phyloP scores from a whole-genome alignment of 306 rosid genomes.

The Cucurbita argyrosperma region DNA sequence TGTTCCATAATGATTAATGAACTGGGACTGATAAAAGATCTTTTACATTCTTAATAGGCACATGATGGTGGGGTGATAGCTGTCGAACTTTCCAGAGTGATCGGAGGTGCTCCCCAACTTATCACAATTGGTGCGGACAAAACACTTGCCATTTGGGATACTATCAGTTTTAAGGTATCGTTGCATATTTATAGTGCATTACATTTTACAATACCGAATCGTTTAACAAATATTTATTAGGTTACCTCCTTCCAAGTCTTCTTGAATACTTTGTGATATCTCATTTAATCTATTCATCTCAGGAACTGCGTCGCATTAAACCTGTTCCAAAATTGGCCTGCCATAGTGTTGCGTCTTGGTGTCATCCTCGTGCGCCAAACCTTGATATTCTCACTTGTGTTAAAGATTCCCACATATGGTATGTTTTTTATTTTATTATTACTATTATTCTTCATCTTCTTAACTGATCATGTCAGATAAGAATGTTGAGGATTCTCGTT shows the following conservation, averaged over 20 bases:
- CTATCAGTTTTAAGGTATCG: constrained; percentile 74
- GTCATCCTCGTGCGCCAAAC: constrained; percentile 98
- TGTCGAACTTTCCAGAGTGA: constrained; percentile 91
- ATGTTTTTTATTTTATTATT: constrained; percentile 5
- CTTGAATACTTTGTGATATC: not conserved
- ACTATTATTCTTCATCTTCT: not conserved
- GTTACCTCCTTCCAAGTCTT: not conserved
- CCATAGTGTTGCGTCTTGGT: constrained; percentile 98
- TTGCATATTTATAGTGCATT: constrained; percentile 1
- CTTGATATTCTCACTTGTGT: constrained; percentile 95
- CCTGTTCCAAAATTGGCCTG: constrained; percentile 94
- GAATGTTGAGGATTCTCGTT: not conserved
- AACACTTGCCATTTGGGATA: constrained; percentile 98
- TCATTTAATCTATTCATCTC: constrained; percentile 15
- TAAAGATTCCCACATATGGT: constrained; percentile 96
- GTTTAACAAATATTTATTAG: constrained; percentile 1
- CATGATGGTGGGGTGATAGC: constrained; percentile 98
- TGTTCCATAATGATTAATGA: not conserved
- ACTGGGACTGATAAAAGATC: not conserved
- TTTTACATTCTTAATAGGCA: constrained; percentile 36
- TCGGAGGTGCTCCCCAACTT: constrained; percentile 94
- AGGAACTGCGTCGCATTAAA: constrained; percentile 93
- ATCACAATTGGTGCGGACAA: constrained; percentile 96
- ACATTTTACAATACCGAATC: constrained; percentile 7
- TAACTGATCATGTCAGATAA: not conserved